These are phyloP conservation scores for Pyrrhoderma noxium DNA, from an alignment of 1,284 basidiomycete species.

Conservation along the genomic window DNA sequence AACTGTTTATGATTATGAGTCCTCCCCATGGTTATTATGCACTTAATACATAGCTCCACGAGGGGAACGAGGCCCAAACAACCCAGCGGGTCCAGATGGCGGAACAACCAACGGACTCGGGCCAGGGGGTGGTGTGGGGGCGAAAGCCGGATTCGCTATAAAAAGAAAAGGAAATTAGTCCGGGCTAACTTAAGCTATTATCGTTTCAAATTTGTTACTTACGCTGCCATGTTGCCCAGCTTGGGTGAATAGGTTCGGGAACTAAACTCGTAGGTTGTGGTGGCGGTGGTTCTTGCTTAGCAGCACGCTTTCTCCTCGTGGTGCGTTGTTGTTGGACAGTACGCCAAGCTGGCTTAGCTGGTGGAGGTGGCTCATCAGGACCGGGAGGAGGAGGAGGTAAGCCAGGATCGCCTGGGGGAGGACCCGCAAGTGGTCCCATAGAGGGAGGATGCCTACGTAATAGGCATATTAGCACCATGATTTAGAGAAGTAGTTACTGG, in stretches of 20 bases:
- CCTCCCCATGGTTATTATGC: background rate
- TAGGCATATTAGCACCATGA: conserved; percentile 11
- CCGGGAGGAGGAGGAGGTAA: conserved; percentile 28
- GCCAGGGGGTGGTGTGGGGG: conserved; percentile 43
- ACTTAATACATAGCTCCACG: conserved; percentile 6
- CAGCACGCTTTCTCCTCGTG: conserved; percentile 15
- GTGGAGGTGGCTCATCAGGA: conserved; percentile 22
- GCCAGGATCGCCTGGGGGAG: conserved; percentile 23
- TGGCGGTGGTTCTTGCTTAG: conserved; percentile 4
- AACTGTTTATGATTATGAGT: no score
- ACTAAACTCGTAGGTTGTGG: conserved; percentile 10
- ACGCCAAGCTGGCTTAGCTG: conserved; percentile 19
- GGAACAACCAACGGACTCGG: conserved; percentile 50
- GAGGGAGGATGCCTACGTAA: conserved; percentile 37
- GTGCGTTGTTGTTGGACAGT: conserved; percentile 18
- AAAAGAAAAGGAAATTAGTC: conserved; percentile 11
- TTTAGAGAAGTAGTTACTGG: conserved; percentile 3
- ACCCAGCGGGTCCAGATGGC: conserved; percentile 41
- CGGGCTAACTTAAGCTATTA: background rate
- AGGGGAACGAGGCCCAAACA: conserved; percentile 50
- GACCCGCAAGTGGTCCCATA: conserved; percentile 31
- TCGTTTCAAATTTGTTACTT: conserved; percentile 25
- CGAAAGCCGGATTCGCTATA: conserved; percentile 40
- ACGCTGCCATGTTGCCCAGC: conserved; percentile 70
- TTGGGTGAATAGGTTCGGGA: conserved; percentile 32